Base-by-base conservation (phyloP, 2,329 filamentous ascomycete species). In the Tolypocladium inflatum region DNA sequence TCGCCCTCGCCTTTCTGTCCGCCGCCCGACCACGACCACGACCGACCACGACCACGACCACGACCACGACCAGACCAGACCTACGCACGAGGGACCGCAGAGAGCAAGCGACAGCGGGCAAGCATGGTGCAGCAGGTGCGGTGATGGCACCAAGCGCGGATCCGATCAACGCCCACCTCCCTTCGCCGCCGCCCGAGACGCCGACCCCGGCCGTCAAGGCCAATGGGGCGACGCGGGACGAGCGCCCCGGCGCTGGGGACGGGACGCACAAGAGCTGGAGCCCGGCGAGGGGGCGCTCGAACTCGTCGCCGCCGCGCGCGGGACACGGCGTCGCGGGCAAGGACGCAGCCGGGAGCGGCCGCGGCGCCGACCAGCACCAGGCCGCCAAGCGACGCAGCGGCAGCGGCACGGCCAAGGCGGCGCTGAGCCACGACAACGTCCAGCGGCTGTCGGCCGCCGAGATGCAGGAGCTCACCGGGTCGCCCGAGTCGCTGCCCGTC, bases 401-500 rank as follows among this genome's bases (percentile, higher is more conserved):
- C 26, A 72, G 67, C 60, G 68, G 64, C 43, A 64, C 70, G 37
- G 65, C 68, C 54, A 68, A 64, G 58, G 70, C 67, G 58, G 63
- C 65, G 5, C 62, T 61, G 38, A 74, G 71, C 61, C 68, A 72
- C 48, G 78, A 77, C 60, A 76, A 72, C 54, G 70, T 84, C 53
- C 76, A 80, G 57, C 78, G 81, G 42, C 73, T 86, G 33, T 84
- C 83, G 0, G 80, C 80, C 9, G 79, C 76, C 42, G 80, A 84
- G 64, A 84, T 86, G 66, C 78, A 83, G 56, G 79, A 82, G 59
- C 70, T 87, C 59, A 78, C 80, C 17, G 78, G 76, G 35, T 76
- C 80, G 1, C 81, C 82, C 7, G 80, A 83, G 35, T 85, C 83
- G 1, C 71, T 87, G 2, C 83, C 84, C 15, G 69, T 86, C 1